Conservation (phyloP, 805 yeast species). For the Schwanniomyces pseudopolymorphus region DNA sequence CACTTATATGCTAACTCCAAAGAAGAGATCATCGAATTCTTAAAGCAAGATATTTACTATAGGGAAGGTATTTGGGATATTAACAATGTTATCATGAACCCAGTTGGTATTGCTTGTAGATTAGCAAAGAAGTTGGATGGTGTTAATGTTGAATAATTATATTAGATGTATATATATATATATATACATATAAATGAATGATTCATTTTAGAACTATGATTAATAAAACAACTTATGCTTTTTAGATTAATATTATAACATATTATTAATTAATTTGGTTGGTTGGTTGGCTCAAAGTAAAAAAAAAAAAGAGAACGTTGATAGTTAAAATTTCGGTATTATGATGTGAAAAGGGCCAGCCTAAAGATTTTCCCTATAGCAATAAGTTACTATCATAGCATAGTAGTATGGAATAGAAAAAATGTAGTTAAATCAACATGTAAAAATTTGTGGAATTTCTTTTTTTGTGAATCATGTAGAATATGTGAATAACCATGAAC, state of each 20-base stretch:
- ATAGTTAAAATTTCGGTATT: not conserved
- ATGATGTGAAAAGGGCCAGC: not conserved
- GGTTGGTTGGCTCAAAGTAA: not conserved
- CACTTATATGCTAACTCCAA: slow-evolving; percentile 63
- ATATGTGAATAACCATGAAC: not conserved
- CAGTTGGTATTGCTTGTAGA: slow-evolving; percentile 41
- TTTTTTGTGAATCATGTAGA: not conserved
- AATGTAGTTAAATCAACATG: not conserved
- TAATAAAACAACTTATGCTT: not conserved
- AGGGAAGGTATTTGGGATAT: slow-evolving; percentile 76
- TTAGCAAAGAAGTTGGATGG: slow-evolving; percentile 36
- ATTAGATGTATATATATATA: not conserved
- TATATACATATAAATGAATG: not conserved
- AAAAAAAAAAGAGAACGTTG: not conserved
- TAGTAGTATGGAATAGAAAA: not conserved
- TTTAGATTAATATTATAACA: not conserved
- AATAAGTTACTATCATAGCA: not conserved
- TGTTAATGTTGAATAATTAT: slow-evolving; percentile 9
- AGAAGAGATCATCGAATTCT: slow-evolving; percentile 63
- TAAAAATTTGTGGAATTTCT: not conserved
- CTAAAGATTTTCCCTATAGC: not conserved
- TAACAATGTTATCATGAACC: slow-evolving; percentile 57
- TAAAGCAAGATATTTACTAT: slow-evolving; percentile 63
- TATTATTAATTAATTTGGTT: not conserved
- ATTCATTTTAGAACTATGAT: not conserved